Evolutionary conservation across 2,329 filamentous ascomycete genomes (phyloP).

Genomic region (Alternaria atra): DNA sequence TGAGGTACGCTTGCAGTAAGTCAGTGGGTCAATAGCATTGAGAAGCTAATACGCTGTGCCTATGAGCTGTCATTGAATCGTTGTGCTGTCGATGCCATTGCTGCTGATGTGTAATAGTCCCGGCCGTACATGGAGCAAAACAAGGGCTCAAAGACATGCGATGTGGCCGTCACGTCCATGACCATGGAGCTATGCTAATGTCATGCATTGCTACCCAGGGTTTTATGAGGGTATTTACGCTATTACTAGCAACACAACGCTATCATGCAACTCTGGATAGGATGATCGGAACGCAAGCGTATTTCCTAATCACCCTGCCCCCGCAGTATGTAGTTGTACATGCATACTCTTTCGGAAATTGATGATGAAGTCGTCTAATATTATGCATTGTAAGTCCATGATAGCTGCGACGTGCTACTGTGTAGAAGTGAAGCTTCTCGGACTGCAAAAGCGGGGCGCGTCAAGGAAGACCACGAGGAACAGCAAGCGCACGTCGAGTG

Average conservation of each 20-base stretch:
- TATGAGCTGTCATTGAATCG: not conserved
- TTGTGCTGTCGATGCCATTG: not conserved
- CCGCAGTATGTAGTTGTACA: not conserved
- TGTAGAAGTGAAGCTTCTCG: not conserved
- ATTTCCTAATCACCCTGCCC: not conserved
- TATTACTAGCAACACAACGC: not conserved
- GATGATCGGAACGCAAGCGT: no score
- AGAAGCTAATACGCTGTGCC: not conserved
- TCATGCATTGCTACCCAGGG: not conserved
- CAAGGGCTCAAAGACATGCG: not conserved
- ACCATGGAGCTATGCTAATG: not conserved
- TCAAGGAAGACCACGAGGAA: conserved; percentile 3
- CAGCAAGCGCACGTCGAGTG: not conserved
- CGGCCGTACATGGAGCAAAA: not conserved
- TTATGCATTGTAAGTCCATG: not conserved
- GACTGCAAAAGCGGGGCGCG: not conserved
- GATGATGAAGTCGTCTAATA: not conserved
- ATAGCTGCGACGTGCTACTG: not conserved
- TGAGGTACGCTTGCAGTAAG: not conserved
- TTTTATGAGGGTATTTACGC: not conserved
- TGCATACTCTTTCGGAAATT: not conserved
- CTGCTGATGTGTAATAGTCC: not conserved
- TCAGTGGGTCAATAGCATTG: not conserved
- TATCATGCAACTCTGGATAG: not conserved
- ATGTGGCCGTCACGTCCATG: not conserved